Percentiles rank a stretch among this genome's conserved stretches.
These are phyloP conservation scores for Pigoraptor vietnamica DNA, from an alignment of 78 protist genomes.

Conservation along the genomic window DNA sequence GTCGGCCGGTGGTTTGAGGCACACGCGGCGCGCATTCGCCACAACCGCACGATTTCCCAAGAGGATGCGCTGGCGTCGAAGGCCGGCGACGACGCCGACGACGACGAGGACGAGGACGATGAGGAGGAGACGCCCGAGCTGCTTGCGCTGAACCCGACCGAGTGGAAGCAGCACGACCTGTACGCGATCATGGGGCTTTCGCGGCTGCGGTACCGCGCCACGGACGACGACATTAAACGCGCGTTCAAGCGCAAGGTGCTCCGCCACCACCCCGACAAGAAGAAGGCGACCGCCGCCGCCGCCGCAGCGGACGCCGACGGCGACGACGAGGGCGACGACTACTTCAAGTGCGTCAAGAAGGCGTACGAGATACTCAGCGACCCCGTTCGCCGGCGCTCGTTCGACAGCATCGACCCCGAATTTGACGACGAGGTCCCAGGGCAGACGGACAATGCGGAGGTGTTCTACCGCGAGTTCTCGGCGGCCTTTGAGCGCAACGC, in stretches of 20 bases:
- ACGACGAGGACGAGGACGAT: conserved; percentile 29
- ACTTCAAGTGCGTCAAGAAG: conserved; percentile 58
- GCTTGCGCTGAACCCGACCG: conserved; percentile 17
- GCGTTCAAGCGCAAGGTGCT: conserved; percentile 62
- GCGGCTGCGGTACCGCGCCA: conserved; percentile 59
- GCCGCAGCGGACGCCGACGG: background rate
- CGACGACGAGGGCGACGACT: conserved; percentile 55
- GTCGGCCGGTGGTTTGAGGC: conserved; percentile 31
- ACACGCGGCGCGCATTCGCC: background rate
- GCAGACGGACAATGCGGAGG: conserved; percentile 1
- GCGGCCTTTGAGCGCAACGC: conserved; percentile 57
- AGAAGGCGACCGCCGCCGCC: too few relatives aligned
- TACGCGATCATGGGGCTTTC: conserved; percentile 77
- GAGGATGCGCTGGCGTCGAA: conserved; percentile 1
- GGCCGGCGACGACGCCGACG: background rate
- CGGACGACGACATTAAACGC: conserved; percentile 63
- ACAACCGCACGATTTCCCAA: conserved; percentile 20
- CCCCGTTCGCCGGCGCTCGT: conserved; percentile 57
- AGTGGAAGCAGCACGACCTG: conserved; percentile 48
- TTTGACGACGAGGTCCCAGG: conserved; percentile 73
- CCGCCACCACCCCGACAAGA: conserved; percentile 80
- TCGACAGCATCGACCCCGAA: conserved; percentile 68
- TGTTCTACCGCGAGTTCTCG: conserved; percentile 49
- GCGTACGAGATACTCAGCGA: conserved; percentile 66
- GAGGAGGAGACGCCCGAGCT: conserved; percentile 12